Percentiles rank a stretch among this genome's conserved stretches.
Evolutionary conservation across 202 grass and related monocot genomes (phyloP).

Genomic region (Setaria italica): DNA sequence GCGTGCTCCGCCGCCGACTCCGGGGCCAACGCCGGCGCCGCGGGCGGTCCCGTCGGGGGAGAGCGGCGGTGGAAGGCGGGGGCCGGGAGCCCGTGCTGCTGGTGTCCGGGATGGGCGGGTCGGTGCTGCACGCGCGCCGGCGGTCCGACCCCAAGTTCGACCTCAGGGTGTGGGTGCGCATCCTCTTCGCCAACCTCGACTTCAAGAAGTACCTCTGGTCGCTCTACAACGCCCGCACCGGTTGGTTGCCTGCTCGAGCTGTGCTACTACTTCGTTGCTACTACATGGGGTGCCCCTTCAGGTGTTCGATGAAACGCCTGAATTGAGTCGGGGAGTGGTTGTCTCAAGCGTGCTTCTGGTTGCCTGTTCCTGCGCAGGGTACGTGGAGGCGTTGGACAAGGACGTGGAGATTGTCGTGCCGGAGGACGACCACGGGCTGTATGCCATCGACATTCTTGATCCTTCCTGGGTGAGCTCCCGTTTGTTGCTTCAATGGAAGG

Average conservation of each 20-base stretch:
- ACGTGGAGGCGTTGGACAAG: constrained; percentile 70
- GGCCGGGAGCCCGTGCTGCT: constrained; percentile 76
- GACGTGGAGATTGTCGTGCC: constrained; percentile 88
- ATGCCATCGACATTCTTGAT: constrained; percentile 93
- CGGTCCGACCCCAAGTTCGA: constrained; percentile 60
- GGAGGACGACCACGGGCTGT: constrained; percentile 87
- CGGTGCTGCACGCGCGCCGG: constrained; percentile 80
- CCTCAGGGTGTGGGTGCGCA: constrained; percentile 81
- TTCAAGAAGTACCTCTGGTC: constrained; percentile 98
- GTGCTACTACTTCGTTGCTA: not conserved
- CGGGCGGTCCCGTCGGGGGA: not conserved
- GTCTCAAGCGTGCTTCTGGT: not conserved
- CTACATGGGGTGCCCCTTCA: not conserved
- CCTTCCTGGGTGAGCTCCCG: constrained; percentile 75
- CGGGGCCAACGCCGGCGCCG: not conserved
- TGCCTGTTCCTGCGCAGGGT: constrained; percentile 54
- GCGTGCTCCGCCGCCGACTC: constrained; percentile 57
- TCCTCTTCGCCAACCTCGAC: constrained; percentile 80
- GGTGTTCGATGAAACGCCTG: constrained; percentile 2
- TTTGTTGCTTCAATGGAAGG: not conserved
- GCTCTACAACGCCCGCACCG: constrained; percentile 72
- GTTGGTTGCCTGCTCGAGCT: constrained; percentile 37
- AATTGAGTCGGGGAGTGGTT: not conserved
- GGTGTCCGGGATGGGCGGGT: constrained; percentile 93
- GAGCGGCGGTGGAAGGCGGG: not conserved